Base-by-base conservation (phyloP, 2,329 filamentous ascomycete genomes). In the Pseudofabraea citricarpa region DNA sequence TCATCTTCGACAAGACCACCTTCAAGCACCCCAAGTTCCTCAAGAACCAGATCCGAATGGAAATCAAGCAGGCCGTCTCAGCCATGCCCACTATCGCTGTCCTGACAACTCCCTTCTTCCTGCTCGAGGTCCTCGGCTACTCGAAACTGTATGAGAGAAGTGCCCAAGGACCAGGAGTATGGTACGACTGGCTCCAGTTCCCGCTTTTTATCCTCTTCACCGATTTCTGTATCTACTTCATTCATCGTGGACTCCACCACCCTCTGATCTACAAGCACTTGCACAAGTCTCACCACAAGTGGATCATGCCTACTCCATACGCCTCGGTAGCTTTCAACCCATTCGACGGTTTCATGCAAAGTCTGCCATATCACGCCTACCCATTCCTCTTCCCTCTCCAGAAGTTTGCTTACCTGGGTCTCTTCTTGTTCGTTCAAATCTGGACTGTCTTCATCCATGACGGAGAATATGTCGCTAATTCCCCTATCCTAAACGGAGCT, bases 281-380 rank as follows among this genome's bases (percentile, higher is more conserved):
- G 39, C 91, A 97, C 79, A 97, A 97, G 79, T 85, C 90, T 53
- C 91, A 97, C 69, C 91, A 97, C 81, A 96, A 95, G 73, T 97
- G 91, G 91, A 96, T 97, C 68, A 94, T 96, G 88, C 91, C 91
- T 3, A 95, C 89, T 3, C 91, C 91, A 1, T 96, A 81, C 64
- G 90, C 91, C 32, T 90, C 85, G 56, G 87, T 95, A 62, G 91
- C 91, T 45, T 97, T 97, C 77, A 90, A 97, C 71, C 90, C 91
- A 1, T 64, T 96, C 41, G 91, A 97, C 61, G 91, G 91, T 60
- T 96, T 85, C 68, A 77, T 82, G 9, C 91, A 97, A 71, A 87
- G 85, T 48, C 64, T 95, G 36, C 91, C 91, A 1, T 97, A 97
- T 71, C 91, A 97, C 69, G 57, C 95, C 54, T 96, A 91, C 71